Percentiles rank a stretch among this genome's conserved stretches.
Evolutionary conservation across 202 grass and related monocot species (phyloP).

Genomic region (Zoysia matrella): DNA sequence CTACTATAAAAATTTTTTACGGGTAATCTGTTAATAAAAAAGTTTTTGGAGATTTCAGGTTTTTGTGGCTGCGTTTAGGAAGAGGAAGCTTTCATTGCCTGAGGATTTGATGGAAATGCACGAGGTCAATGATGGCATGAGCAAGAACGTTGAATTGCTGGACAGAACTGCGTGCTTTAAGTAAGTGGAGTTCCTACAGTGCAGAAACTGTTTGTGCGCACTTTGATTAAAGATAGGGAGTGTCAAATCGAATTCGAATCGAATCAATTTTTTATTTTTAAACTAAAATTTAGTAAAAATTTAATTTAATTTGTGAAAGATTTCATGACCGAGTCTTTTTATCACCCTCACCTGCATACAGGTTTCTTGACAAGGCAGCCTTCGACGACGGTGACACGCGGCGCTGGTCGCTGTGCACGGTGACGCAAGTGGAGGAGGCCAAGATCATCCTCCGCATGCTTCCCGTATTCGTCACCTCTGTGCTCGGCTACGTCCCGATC

Average conservation of each 20-base stretch:
- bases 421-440: slow-evolving; percentile 87
- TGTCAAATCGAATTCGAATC: too few species aligned
- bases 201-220: too few species aligned
- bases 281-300: too few species aligned
- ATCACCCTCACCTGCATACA: not conserved
- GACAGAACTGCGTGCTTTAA: slow-evolving; percentile 49
- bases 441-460: slow-evolving; percentile 75
- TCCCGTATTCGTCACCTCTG: slow-evolving; percentile 68
- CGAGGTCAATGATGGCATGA: not conserved
- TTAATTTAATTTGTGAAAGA: too few species aligned
- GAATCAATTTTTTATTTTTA: too few species aligned
- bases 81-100: slow-evolving; percentile 50
- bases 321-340: too few species aligned
- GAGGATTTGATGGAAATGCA: slow-evolving; percentile 42
- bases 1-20: not conserved
- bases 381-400: slow-evolving; percentile 47
- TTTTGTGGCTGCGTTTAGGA: slow-evolving; percentile 66
- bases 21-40: not conserved
- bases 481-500: slow-evolving; percentile 50
- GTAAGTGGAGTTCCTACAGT: slow-evolving; percentile 29
- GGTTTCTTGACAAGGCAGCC: slow-evolving; percentile 72
- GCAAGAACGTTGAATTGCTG: slow-evolving; percentile 29
- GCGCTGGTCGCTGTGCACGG: slow-evolving; percentile 71
- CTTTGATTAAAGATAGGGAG: too few species aligned
- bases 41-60: slow-evolving; percentile 36